phyloP scores from a whole-genome alignment of 2,329 filamentous ascomycete species.

The Knoxdaviesia capensis region DNA sequence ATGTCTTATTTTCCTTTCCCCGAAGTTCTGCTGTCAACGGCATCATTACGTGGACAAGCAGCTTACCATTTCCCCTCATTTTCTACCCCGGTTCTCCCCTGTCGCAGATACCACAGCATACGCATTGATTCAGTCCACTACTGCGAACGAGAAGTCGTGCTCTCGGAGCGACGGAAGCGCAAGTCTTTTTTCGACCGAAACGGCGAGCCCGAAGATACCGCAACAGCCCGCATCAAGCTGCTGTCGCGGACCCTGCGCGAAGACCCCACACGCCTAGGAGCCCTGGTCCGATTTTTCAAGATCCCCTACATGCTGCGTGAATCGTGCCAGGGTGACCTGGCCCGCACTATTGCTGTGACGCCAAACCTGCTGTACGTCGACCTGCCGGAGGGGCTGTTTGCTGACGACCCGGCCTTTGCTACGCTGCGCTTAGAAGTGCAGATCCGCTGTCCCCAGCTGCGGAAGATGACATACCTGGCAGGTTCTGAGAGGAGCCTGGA shows the following conservation, averaged over 20 bases:
- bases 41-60: neutral
- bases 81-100: neutral
- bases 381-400: slow-evolving; percentile 71
- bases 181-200: slow-evolving; percentile 55
- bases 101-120: slow-evolving; percentile 60
- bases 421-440: slow-evolving; percentile 70
- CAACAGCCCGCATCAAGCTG: slow-evolving; percentile 54
- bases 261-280: slow-evolving; percentile 46
- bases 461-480: slow-evolving; percentile 70
- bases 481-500: slow-evolving; percentile 66
- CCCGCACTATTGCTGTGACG: slow-evolving; percentile 65
- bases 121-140: slow-evolving; percentile 91
- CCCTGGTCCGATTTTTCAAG: slow-evolving; percentile 60
- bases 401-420: slow-evolving; percentile 55
- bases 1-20: slow-evolving; percentile 16
- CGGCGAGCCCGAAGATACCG: slow-evolving; percentile 61
- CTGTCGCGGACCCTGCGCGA: slow-evolving; percentile 69
- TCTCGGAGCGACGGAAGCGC: slow-evolving; percentile 61
- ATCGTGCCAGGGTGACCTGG: slow-evolving; percentile 64
- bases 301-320: slow-evolving; percentile 90
- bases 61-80: neutral
- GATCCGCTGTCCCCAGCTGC: slow-evolving; percentile 60
- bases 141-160: slow-evolving; percentile 66
- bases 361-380: slow-evolving; percentile 80
- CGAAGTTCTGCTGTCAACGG: no score